A percentile compares a stretch with the other conserved stretches of the same genome.
These are phyloP conservation scores for Amesomyces nigricolor DNA, from an alignment of 2,329 filamentous ascomycete genomes.

Conservation along the genomic window DNA sequence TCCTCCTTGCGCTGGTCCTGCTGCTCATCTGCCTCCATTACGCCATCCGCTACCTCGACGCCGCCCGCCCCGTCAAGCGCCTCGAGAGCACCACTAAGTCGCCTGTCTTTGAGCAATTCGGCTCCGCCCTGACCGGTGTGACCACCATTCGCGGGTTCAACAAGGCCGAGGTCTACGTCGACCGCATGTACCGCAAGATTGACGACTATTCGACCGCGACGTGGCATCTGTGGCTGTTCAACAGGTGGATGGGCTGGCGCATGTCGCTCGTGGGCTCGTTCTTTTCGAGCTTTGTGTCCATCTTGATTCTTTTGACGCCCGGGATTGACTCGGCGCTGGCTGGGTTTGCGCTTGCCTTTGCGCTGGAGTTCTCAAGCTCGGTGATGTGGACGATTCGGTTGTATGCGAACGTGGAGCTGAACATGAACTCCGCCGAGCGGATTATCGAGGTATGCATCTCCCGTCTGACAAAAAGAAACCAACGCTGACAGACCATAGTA, in stretches of 20 bases:
- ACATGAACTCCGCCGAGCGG: constrained; percentile 74
- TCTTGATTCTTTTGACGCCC: constrained; percentile 56
- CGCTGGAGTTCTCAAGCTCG: constrained; percentile 59
- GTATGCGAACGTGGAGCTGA: constrained; percentile 66
- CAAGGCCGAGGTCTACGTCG: constrained; percentile 60
- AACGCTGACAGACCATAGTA: constrained; percentile 39
- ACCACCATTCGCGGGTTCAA: constrained; percentile 71
- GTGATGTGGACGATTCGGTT: constrained; percentile 62
- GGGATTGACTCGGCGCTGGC: constrained; percentile 64
- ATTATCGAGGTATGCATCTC: constrained; percentile 51
- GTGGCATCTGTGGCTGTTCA: constrained; percentile 66
- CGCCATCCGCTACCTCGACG: constrained; percentile 59
- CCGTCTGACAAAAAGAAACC: background rate
- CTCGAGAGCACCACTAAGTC: constrained; percentile 72
- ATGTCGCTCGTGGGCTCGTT: constrained; percentile 64
- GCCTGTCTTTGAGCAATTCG: constrained; percentile 76
- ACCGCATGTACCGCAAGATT: constrained; percentile 63
- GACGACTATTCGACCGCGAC: constrained; percentile 62
- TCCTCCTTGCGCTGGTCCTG: constrained; percentile 55
- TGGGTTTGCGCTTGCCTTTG: constrained; percentile 70
- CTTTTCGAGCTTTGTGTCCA: constrained; percentile 61
- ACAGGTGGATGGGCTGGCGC: constrained; percentile 70
- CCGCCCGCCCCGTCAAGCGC: constrained; percentile 68
- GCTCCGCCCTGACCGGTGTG: constrained; percentile 65
- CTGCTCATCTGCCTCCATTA: constrained; percentile 53